These are phyloP conservation scores for Fusarium sororula DNA, from an alignment of 2,329 filamentous ascomycete species.

Conservation along the genomic window DNA sequence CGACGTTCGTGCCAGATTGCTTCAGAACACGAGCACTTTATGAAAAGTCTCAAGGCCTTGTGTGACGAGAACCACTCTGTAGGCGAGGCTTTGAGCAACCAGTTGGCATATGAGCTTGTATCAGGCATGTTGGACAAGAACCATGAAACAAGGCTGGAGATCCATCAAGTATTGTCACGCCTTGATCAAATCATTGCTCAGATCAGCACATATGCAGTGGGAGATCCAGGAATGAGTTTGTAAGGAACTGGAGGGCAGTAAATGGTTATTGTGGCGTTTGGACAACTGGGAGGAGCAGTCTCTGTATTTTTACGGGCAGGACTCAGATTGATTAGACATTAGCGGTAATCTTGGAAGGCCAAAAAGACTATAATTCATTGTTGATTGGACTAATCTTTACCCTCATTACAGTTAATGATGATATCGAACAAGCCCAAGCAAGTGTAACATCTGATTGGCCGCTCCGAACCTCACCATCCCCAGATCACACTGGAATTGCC, in stretches of 20 bases:
- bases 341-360: background rate
- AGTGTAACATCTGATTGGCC: conserved; percentile 11
- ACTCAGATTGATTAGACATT: background rate
- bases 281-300: background rate
- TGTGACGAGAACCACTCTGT: rapidly evolving
- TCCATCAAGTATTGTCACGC: background rate
- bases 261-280: background rate
- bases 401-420: background rate
- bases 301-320: background rate
- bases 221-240: background rate
- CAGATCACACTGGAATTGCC: too few species aligned
- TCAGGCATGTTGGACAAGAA: background rate
- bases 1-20: background rate
- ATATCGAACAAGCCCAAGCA: background rate
- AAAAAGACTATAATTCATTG: background rate
- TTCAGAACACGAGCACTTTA: background rate
- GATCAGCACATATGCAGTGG: too few species aligned
- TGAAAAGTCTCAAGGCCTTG: background rate
- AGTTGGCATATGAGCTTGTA: background rate
- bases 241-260: background rate
- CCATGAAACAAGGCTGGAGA: background rate
- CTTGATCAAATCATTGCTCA: background rate
- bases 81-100: background rate
- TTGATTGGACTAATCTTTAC: background rate
- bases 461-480: background rate